phyloP scores from a whole-genome alignment of 495 filamentous ascomycete genomes.

The Echria macrotheca region DNA sequence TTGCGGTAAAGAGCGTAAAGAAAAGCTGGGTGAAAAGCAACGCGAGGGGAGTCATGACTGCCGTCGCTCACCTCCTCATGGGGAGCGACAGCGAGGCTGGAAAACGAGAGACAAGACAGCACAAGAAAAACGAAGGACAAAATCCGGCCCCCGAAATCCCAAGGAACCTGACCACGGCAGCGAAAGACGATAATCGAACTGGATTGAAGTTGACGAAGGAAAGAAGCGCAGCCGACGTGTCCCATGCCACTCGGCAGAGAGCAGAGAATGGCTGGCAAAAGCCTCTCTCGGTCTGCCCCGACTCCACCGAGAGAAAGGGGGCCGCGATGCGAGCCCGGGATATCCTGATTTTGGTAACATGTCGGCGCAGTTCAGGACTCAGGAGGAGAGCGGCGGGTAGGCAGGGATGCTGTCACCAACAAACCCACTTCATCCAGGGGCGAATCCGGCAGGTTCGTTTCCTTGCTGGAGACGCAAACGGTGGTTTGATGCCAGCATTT shows the following conservation, averaged over 20 bases:
- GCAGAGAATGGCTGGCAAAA: constrained; percentile 12
- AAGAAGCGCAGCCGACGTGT: constrained; percentile 20
- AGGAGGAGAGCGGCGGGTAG: too few species aligned
- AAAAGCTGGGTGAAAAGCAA: constrained; percentile 25
- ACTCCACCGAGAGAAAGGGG: constrained; percentile 19
- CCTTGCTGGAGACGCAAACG: too few species aligned
- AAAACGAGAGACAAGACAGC: constrained; percentile 23
- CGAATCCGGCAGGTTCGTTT: too few species aligned
- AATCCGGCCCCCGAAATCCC: constrained; percentile 16
- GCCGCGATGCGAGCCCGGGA: constrained; percentile 1
- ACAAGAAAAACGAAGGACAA: constrained; percentile 17
- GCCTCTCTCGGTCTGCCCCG: constrained; percentile 1
- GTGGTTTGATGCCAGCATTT: too few species aligned
- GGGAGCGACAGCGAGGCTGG: constrained; percentile 25
- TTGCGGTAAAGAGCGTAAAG: constrained; percentile 22
- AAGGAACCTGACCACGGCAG: constrained; percentile 20
- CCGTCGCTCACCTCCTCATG: constrained; percentile 29
- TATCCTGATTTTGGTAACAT: constrained; percentile 2
- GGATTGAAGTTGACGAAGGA: constrained; percentile 15
- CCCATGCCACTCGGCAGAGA: constrained; percentile 11
- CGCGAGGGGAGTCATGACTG: constrained; percentile 28
- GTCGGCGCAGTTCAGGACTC: background rate
- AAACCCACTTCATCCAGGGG: too few species aligned
- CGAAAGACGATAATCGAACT: constrained; percentile 21
- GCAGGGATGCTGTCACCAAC: too few species aligned